Evolutionary conservation across 768 basidiomycete genomes (phyloP).

Genomic region (Cystofilobasidium macerans): DNA sequence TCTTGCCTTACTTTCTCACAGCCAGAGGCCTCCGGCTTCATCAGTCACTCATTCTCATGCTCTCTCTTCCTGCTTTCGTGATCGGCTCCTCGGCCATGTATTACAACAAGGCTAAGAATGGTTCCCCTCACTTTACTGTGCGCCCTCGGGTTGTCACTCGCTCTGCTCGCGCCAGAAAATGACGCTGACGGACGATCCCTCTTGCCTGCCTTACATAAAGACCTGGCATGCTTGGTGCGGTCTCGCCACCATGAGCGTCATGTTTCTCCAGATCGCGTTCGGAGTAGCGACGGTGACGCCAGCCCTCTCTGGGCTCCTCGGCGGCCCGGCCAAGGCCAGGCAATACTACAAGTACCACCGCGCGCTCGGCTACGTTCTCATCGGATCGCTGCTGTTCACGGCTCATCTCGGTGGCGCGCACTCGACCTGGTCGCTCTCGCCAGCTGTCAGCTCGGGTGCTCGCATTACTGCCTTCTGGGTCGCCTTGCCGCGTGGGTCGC

Average conservation of each 20-base stretch:
- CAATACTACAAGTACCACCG: slow-evolving; percentile 11
- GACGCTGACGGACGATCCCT: too few relatives aligned
- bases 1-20: background rate
- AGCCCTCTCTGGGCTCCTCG: slow-evolving; percentile 9
- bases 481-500: background rate
- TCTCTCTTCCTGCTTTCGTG: slow-evolving; percentile 7
- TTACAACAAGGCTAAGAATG: slow-evolving; percentile 14
- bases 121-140: slow-evolving; percentile 11
- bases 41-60: slow-evolving; percentile 1
- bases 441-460: background rate
- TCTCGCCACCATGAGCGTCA: background rate
- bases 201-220: too few relatives aligned
- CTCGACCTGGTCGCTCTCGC: slow-evolving; percentile 12
- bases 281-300: background rate
- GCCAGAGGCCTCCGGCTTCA: slow-evolving; percentile 7
- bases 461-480: slow-evolving; percentile 1
- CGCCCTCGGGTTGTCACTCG: background rate
- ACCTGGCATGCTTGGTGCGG: slow-evolving; percentile 10
- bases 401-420: slow-evolving; percentile 15
- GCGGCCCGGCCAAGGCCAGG: slow-evolving; percentile 11
- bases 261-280: slow-evolving; percentile 2
- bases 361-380: slow-evolving; percentile 10
- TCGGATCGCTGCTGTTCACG: background rate
- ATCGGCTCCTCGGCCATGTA: slow-evolving; percentile 3
- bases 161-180: too few relatives aligned